Percentiles rank a stretch among this genome's conserved stretches.
phyloP scores from a whole-genome alignment of 1,284 basidiomycete genomes.

The Puccinia polysora region DNA sequence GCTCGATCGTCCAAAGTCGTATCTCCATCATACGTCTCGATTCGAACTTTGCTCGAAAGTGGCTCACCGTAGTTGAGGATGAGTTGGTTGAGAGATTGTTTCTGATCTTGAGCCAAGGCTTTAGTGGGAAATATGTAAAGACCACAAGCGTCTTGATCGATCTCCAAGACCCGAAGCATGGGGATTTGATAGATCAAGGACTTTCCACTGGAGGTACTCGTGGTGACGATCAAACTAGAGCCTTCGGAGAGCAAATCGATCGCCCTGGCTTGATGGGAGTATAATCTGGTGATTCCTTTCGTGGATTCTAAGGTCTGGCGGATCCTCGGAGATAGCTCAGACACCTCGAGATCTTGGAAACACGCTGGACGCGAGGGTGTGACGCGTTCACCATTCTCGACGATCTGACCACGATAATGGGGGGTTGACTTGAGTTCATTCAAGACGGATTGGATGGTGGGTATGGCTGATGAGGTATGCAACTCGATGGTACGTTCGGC shows the following conservation, averaged over 20 bases:
- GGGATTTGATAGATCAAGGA: conserved; percentile 82
- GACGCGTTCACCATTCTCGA: conserved; percentile 45
- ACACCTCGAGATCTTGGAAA: conserved; percentile 59
- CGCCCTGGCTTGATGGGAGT: conserved; percentile 72
- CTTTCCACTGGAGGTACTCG: conserved; percentile 84
- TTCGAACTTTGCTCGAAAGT: conserved; percentile 58
- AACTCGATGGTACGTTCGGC: too few species aligned
- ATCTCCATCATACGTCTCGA: conserved; percentile 83
- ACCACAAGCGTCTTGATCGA: conserved; percentile 64
- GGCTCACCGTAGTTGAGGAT: conserved; percentile 63
- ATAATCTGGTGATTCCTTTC: conserved; percentile 65
- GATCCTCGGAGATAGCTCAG: conserved; percentile 61
- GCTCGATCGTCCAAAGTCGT: conserved; percentile 63
- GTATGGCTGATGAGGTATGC: too few species aligned
- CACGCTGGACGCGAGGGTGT: neutral
- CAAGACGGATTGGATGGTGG: conserved; percentile 62
- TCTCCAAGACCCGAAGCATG: conserved; percentile 65
- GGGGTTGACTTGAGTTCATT: conserved; percentile 60
- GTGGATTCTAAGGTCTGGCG: conserved; percentile 62
- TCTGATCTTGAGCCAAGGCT: conserved; percentile 87
- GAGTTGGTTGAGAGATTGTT: conserved; percentile 64
- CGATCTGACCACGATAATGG: conserved; percentile 69
- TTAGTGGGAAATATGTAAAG: conserved; percentile 89
- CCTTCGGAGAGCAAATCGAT: conserved; percentile 64
- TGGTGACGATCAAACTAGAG: conserved; percentile 78